A percentile compares a stretch with the other conserved stretches of the same genome.
phyloP scores from a whole-genome alignment of 495 filamentous ascomycete genomes.

The Alectoria sarmentosa region DNA sequence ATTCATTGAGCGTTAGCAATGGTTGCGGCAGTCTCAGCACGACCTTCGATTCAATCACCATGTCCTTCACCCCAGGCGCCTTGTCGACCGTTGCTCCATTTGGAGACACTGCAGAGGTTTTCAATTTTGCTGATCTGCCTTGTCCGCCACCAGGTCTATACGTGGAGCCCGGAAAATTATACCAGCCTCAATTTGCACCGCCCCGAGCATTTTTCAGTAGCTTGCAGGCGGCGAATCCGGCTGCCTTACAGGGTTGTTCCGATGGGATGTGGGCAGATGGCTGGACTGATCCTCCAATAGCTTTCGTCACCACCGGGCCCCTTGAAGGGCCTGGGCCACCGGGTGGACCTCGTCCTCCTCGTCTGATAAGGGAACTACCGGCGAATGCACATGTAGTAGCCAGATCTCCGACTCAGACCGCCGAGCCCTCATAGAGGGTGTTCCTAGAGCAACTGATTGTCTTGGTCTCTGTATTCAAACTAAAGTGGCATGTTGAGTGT shows the following conservation, averaged over 20 bases:
- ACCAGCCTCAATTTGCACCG: slow-evolving; percentile 2
- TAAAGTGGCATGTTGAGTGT: neutral
- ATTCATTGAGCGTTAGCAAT: neutral
- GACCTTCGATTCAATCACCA: neutral
- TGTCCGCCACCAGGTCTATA: slow-evolving; percentile 1
- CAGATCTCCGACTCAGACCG: neutral
- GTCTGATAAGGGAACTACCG: neutral
- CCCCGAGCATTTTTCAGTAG: neutral
- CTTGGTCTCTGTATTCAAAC: neutral
- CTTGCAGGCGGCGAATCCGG: neutral
- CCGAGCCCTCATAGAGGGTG: neutral
- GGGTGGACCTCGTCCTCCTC: neutral
- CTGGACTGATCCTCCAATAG: slow-evolving; percentile 1
- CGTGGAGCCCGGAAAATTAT: slow-evolving; percentile 1
- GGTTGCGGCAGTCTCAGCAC: slow-evolving; percentile 1
- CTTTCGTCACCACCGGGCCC: neutral
- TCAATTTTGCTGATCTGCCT: slow-evolving; percentile 1
- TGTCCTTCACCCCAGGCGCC: slow-evolving; percentile 2
- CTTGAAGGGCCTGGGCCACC: neutral
- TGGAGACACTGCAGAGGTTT: neutral
- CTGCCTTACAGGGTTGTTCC: neutral
- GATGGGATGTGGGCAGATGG: neutral
- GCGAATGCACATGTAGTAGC: neutral
- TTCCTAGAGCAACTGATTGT: neutral
- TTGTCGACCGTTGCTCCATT: neutral